phyloP scores from a whole-genome alignment of 2,329 filamentous ascomycete species.

The Diaporthe amygdali region DNA sequence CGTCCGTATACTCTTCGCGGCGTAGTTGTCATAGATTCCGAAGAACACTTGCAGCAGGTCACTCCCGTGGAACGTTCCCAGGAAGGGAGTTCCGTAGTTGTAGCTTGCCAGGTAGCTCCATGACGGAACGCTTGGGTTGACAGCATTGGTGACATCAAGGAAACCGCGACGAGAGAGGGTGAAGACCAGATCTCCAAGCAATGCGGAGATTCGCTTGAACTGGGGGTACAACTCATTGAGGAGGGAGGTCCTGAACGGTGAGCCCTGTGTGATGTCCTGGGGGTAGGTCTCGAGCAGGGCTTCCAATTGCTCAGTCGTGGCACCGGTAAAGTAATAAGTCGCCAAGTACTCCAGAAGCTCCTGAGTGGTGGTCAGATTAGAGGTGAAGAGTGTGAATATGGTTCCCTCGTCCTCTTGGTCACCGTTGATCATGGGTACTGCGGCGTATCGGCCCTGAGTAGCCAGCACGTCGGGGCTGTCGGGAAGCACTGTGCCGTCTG shows the following conservation, averaged over 20 bases:
- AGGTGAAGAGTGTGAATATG: constrained; percentile 72
- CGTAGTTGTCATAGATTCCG: constrained; percentile 67
- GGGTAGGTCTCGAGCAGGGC: constrained; percentile 68
- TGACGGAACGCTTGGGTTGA: constrained; percentile 62
- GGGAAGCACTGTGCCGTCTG: constrained; percentile 68
- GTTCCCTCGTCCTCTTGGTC: constrained; percentile 84
- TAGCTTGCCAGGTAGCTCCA: constrained; percentile 83
- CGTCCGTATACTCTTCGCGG: constrained; percentile 62
- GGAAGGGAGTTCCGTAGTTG: constrained; percentile 70
- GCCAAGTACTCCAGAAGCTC: constrained; percentile 67
- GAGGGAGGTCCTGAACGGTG: constrained; percentile 72
- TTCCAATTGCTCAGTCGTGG: constrained; percentile 55
- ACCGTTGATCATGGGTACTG: constrained; percentile 63
- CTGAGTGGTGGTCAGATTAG: constrained; percentile 67
- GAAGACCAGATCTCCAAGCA: constrained; percentile 78
- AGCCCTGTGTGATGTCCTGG: constrained; percentile 60
- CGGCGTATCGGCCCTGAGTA: constrained; percentile 51
- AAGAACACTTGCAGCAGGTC: constrained; percentile 75
- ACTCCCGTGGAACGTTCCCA: constrained; percentile 78
- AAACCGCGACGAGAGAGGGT: constrained; percentile 72
- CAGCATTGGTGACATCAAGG: constrained; percentile 51
- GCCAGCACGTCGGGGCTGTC: constrained; percentile 67
- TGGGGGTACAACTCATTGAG: constrained; percentile 78
- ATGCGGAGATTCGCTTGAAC: constrained; percentile 77
- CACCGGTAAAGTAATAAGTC: constrained; percentile 62